Base-by-base conservation (phyloP, 306 rosid species). In the Urtica urens region DNA sequence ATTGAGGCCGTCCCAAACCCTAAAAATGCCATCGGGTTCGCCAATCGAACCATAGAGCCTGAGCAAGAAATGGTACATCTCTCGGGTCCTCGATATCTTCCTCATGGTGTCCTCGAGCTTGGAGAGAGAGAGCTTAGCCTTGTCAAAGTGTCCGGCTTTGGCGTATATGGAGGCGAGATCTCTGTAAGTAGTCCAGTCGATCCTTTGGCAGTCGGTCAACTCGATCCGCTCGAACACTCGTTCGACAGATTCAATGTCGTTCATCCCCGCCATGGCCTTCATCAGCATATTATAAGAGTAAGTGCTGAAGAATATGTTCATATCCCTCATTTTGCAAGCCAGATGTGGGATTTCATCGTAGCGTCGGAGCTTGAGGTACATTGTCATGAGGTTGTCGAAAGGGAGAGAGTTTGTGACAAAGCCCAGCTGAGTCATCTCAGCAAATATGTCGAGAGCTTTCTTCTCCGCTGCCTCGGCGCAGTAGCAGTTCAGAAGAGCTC, bases 401-500 rank as follows among this genome's bases (percentile, higher is more conserved):
- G 75, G 38, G 60, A 85, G 49, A 64, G 46, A 22, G 19, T 61
- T 46, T 35, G 73, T 54, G 23, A 65, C 63, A 69, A 52, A 69
- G 31, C 60, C 56, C 31, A 77, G 60, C 42, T 75, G 75, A 40
- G 70, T 65, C 82, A 90, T 75, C 65, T 59, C 63, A 39, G 56
- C 45, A 35, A 67, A 82, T 46, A 53, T 74, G 20, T 66, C 54
- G 68, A 82, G 51, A 0, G 93, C 99, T 74, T 77, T 75, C 27
- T 77, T 82, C 42, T 44, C 55, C 83, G 67, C 62, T 20, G 55
- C 16, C 49, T 60, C 74, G 72, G 51, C 79, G 74, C 99, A 85
- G 31, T 79, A 90, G 59, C 86, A 79, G 53, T 71, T 66, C 64
- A 85, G 28, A 50, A 85, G 99, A 24, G 93, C 64, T 41, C 94